Percentiles rank a stretch among this genome's conserved stretches.
Conservation (phyloP, 1,139 yeast genomes). For the Debaryomyces sp. region DNA sequence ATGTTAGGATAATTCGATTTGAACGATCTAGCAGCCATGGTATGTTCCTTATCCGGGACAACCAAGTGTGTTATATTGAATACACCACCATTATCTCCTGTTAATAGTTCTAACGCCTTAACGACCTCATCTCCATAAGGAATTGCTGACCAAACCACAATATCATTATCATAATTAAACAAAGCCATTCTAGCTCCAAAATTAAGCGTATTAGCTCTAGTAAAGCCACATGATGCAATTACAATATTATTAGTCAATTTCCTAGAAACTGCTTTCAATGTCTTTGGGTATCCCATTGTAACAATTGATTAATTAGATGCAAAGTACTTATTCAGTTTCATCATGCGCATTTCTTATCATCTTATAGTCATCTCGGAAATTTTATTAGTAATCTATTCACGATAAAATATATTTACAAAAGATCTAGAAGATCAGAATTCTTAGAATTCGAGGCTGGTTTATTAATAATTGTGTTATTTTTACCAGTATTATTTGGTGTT, state of each 20-base stretch:
- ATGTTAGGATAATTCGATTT: constrained; percentile 49
- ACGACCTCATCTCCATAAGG: constrained; percentile 55
- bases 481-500: constrained; percentile 18
- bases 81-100: constrained; percentile 30
- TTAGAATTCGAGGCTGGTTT: not conserved
- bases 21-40: constrained; percentile 58
- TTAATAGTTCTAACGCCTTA: constrained; percentile 37
- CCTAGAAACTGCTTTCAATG: constrained; percentile 44
- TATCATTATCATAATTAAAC: constrained; percentile 35
- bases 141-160: constrained; percentile 62
- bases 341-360: not conserved
- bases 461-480: not conserved
- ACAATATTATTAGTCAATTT: constrained; percentile 48
- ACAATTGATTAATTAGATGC: not conserved
- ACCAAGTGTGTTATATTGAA: constrained; percentile 45
- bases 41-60: constrained; percentile 58
- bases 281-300: constrained; percentile 30
- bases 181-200: constrained; percentile 68
- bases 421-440: constrained; percentile 9
- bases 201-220: constrained; percentile 40
- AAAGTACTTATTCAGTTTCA: not conserved
- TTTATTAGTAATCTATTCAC: not conserved
- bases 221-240: constrained; percentile 53
- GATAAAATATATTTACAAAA: constrained; percentile 4
- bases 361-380: not conserved